These are phyloP conservation scores for Populus alba DNA, from an alignment of 345 rosid genomes.

Conservation along the genomic window DNA sequence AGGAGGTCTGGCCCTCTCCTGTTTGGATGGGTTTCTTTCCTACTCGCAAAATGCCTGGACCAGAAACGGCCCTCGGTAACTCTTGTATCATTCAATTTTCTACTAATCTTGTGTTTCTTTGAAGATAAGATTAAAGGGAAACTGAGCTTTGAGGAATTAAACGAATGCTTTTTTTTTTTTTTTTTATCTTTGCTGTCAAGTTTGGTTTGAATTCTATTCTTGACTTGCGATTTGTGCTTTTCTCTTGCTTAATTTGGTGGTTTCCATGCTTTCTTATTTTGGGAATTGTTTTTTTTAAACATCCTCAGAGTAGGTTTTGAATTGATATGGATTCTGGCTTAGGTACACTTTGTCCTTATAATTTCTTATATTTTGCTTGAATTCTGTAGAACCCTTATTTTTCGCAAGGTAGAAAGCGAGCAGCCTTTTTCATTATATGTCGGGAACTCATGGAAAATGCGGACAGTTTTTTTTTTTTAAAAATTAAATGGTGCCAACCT, in stretches of 20 bases:
- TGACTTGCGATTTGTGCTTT: slow-evolving; percentile 22
- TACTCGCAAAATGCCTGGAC: slow-evolving; percentile 23
- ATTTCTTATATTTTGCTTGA: not conserved
- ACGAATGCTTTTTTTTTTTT: not conserved
- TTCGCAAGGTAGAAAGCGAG: no score
- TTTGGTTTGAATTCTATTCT: slow-evolving; percentile 24
- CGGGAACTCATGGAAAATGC: no score
- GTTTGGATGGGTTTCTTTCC: slow-evolving; percentile 1
- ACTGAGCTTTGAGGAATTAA: no score
- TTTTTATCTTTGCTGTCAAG: not conserved
- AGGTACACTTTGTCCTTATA: slow-evolving; percentile 20
- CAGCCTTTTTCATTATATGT: no score
- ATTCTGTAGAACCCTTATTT: not conserved
- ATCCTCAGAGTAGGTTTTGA: not conserved
- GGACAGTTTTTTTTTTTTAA: no score
- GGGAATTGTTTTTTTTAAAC: not conserved
- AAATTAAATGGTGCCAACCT: no score
- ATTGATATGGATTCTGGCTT: slow-evolving; percentile 34
- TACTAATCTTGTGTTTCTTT: not conserved
- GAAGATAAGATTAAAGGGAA: no score
- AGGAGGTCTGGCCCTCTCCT: not conserved
- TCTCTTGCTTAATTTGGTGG: slow-evolving; percentile 16
- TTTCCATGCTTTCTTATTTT: not conserved
- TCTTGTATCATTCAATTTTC: not conserved
- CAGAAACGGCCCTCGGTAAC: slow-evolving; percentile 39